phyloP scores from a whole-genome alignment of 2,329 filamentous ascomycete species.

The Cladosporium cucumerinum region DNA sequence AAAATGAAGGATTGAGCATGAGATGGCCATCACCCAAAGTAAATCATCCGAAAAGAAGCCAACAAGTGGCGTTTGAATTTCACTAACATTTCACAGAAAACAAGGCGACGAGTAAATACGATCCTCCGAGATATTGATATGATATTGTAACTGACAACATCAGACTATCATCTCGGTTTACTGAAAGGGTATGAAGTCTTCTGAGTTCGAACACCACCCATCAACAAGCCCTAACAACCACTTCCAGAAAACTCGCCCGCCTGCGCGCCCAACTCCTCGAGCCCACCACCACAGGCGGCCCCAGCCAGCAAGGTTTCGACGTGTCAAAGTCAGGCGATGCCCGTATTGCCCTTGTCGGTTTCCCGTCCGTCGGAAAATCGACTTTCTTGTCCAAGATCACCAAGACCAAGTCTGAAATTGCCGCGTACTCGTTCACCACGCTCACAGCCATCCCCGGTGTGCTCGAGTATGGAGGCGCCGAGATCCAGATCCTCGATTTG shows the following conservation, averaged over 20 bases:
- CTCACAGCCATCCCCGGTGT: slow-evolving; percentile 96
- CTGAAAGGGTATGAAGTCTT: slow-evolving; percentile 74
- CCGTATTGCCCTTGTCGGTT: slow-evolving; percentile 94
- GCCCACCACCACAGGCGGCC: slow-evolving; percentile 71
- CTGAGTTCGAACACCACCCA: background rate
- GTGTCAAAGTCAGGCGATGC: slow-evolving; percentile 97
- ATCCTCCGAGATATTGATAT: background rate
- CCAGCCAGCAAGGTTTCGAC: slow-evolving; percentile 76
- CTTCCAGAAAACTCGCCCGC: slow-evolving; percentile 81
- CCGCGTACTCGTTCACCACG: slow-evolving; percentile 95
- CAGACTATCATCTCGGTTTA: slow-evolving; percentile 97
- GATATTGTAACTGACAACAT: slow-evolving; percentile 34
- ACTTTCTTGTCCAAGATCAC: slow-evolving; percentile 99
- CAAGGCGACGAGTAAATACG: slow-evolving; percentile 84
- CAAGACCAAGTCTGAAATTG: slow-evolving; percentile 94
- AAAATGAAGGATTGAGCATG: slow-evolving; percentile 86
- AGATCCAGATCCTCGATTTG: slow-evolving; percentile 96
- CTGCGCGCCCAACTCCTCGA: slow-evolving; percentile 92
- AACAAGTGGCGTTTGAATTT: background rate
- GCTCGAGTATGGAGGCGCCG: slow-evolving; percentile 93
- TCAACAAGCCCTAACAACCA: slow-evolving; percentile 21
- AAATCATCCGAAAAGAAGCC: slow-evolving; percentile 39
- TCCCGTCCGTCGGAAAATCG: slow-evolving; percentile 97
- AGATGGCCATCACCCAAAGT: slow-evolving; percentile 99
- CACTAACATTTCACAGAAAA: slow-evolving; percentile 66